These are phyloP conservation scores for Phytophthora hybrid DNA, from an alignment of 352 stramenopile species.

Conservation along the genomic window DNA sequence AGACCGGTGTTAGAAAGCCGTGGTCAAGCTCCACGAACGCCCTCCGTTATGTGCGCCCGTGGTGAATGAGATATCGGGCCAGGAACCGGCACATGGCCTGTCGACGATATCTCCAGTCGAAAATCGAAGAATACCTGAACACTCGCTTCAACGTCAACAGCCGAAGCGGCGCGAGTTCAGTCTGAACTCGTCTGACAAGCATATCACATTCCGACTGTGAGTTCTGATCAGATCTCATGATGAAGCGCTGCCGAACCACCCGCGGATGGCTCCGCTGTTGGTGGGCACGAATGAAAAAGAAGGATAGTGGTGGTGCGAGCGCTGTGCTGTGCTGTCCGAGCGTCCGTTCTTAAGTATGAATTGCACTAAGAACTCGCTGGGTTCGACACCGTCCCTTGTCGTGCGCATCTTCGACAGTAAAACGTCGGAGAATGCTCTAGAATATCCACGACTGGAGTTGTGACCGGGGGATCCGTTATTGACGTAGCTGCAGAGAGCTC, in stretches of 20 bases:
- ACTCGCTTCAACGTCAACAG: neutral
- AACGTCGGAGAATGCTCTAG: slow-evolving; percentile 8
- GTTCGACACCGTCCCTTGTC: neutral
- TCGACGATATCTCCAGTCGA: slow-evolving; percentile 29
- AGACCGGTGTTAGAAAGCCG: neutral
- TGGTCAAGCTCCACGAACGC: slow-evolving; percentile 1
- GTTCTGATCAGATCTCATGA: slow-evolving; percentile 14
- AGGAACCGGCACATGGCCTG: neutral
- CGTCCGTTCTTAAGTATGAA: neutral
- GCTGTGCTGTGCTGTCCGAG: neutral
- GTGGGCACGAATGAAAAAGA: slow-evolving; percentile 6
- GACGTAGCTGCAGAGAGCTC: slow-evolving; percentile 25
- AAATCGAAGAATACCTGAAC: slow-evolving; percentile 25
- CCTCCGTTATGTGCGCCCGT: slow-evolving; percentile 31
- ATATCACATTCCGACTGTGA: slow-evolving; percentile 12
- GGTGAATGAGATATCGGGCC: slow-evolving; percentile 29
- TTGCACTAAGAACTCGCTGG: slow-evolving; percentile 1
- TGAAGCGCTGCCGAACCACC: neutral
- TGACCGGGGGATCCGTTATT: slow-evolving; percentile 13
- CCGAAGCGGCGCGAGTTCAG: slow-evolving; percentile 5
- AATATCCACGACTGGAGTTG: slow-evolving; percentile 1
- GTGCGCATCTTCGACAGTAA: neutral
- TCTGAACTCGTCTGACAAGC: slow-evolving; percentile 18
- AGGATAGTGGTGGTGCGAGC: neutral
- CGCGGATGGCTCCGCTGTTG: slow-evolving; percentile 6